Conservation (phyloP, 768 basidiomycete species). For the Tubosaeta sp. region DNA sequence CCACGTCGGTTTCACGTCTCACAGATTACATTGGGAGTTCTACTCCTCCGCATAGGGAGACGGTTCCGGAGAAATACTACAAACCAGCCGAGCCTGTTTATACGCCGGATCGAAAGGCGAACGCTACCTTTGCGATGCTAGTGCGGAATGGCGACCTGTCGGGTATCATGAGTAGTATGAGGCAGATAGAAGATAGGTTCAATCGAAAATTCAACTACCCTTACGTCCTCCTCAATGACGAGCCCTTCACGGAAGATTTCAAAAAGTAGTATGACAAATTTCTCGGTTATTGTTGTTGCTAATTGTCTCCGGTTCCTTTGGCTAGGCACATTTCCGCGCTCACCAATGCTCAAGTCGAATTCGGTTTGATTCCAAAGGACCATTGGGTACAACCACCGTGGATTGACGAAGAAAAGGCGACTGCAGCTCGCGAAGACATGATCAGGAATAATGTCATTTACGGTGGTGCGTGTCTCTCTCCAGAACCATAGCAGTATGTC, state of each 20-base stretch:
- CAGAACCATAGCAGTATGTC: slow-evolving; percentile 2
- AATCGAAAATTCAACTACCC: slow-evolving; percentile 78
- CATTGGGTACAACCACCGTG: slow-evolving; percentile 77
- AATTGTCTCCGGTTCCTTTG: neutral
- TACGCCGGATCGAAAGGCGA: slow-evolving; percentile 58
- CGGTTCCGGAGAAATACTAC: slow-evolving; percentile 60
- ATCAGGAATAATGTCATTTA: slow-evolving; percentile 58
- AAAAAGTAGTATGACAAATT: slow-evolving; percentile 49
- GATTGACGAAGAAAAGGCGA: slow-evolving; percentile 72
- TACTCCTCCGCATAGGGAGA: slow-evolving; percentile 49
- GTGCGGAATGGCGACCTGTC: slow-evolving; percentile 62
- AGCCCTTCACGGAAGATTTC: slow-evolving; percentile 72
- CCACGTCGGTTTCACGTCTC: slow-evolving; percentile 36
- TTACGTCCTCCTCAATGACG: slow-evolving; percentile 88
- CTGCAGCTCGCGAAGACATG: slow-evolving; percentile 56
- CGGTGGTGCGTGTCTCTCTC: slow-evolving; percentile 41
- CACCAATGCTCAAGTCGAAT: slow-evolving; percentile 35
- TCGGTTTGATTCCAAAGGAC: slow-evolving; percentile 61
- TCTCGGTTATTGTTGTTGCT: neutral
- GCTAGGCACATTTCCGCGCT: slow-evolving; percentile 31
- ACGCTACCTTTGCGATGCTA: slow-evolving; percentile 80
- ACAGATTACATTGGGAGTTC: slow-evolving; percentile 21
- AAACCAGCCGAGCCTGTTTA: slow-evolving; percentile 33
- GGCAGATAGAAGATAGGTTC: slow-evolving; percentile 82
- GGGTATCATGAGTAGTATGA: slow-evolving; percentile 60